Evolutionary conservation across 169 alveolate species (phyloP), one percentile per base, ranked within the genome.

Genomic region (Plasmodium berghei): DNA sequence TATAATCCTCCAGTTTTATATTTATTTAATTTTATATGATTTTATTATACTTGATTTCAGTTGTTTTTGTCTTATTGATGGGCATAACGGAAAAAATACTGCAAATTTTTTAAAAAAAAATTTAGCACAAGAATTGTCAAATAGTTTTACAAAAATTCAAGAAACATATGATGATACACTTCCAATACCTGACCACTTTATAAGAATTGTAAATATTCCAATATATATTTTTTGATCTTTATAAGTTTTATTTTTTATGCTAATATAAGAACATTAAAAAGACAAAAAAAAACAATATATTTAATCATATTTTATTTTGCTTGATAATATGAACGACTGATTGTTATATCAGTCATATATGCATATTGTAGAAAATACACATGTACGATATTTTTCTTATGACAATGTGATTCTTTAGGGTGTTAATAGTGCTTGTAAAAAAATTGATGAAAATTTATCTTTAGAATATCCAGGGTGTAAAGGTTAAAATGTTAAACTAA

Each of bases 171-270:
- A 75, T 63, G 73, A 16, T 18, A 63, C 75, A 46, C 89, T 75
- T 54, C 89, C 89, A 12, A 75, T 75, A 62, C 89, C 89, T 12
- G 89, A 75, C 18, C 89, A 75, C 48, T 75, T 75, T 58, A 75
- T 75, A 63, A 75, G 48, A 75, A 75, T 75, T 63, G 89, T 75
- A 75, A 63, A 45, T 24, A 34, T 22, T 16, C 26, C 54, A 54
- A 72, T 55, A 54, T 2, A 12, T 14, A 14, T 52, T 52, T 52
- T 1, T 14, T 52, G 9, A 52, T 52, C 59, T 52, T 2, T 6
- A 16, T 14, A 52, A 52, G 20, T 52, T 52, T 2, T 52, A 16
- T 52, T 70, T 70, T 34, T 34, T 34, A 34, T 34, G 42, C 42
- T 34, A 34, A 34, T 34, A 34, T 34, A 34, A 34, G 42, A 56